These are phyloP conservation scores for Miscanthus lutarioriparius DNA, from an alignment of 176 grass and related monocot species.

Conservation along the genomic window DNA sequence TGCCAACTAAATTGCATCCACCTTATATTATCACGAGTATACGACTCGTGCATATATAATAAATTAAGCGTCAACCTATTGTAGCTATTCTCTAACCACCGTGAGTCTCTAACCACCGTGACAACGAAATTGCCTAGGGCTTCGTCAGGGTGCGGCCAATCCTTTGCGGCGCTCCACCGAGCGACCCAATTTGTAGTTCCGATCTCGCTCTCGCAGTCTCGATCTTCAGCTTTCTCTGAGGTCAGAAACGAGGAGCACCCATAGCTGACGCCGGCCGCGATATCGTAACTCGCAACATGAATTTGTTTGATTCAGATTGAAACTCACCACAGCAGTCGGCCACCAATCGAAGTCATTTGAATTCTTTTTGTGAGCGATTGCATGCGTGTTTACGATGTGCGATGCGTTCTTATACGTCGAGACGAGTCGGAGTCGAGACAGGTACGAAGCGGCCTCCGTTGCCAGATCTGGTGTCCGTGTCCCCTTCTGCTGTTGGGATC, in stretches of 20 bases:
- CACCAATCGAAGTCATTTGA: background rate
- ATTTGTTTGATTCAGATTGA: background rate
- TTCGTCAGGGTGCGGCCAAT: background rate
- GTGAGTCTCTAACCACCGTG: conserved; percentile 30
- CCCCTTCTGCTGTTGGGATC: conserved; percentile 3
- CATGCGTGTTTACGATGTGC: no score
- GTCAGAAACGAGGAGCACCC: background rate
- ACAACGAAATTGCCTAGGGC: background rate
- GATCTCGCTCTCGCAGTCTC: background rate
- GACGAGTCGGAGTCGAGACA: no score
- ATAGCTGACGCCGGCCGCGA: background rate
- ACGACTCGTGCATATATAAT: background rate
- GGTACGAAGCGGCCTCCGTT: background rate
- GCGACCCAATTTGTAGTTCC: background rate
- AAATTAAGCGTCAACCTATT: background rate
- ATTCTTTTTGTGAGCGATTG: background rate
- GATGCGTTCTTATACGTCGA: background rate
- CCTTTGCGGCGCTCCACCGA: background rate
- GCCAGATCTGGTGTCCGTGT: conserved; percentile 36
- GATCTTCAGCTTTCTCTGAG: background rate
- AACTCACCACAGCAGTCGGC: background rate
- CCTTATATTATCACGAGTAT: background rate
- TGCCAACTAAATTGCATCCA: background rate
- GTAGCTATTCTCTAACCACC: no score
- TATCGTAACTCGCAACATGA: background rate